Evolutionary conservation across 192 early-diverging fungal species (phyloP).

Genomic region (Entomortierella beljakovae): DNA sequence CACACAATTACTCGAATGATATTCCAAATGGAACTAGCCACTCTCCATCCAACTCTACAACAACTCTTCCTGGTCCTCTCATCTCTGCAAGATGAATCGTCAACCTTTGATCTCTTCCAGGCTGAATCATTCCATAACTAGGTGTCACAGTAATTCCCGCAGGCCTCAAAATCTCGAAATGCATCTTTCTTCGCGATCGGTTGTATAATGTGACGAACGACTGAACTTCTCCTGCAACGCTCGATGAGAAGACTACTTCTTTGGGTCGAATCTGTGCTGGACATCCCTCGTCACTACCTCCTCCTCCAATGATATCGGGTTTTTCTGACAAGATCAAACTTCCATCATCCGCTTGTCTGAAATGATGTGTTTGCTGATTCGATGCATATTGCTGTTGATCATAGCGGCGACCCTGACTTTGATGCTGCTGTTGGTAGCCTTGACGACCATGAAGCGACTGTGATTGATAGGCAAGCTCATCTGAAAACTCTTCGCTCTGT

Average conservation of each 20-base stretch:
- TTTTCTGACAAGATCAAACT: conserved; percentile 18
- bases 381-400: conserved; percentile 16
- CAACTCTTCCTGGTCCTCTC: conserved; percentile 27
- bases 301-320: not conserved
- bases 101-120: conserved; percentile 35
- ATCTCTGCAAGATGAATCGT: conserved; percentile 26
- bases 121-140: conserved; percentile 25
- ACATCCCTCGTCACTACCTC: not conserved
- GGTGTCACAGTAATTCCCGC: conserved; percentile 31
- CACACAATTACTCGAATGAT: conserved; percentile 21
- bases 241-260: conserved; percentile 20
- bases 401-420: not conserved
- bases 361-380: conserved; percentile 23
- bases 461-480: conserved; percentile 17
- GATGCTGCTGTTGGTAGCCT: conserved; percentile 12
- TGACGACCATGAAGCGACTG: not conserved
- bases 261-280: conserved; percentile 44
- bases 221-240: conserved; percentile 19
- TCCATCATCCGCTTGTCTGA: conserved; percentile 35
- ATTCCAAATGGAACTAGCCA: conserved; percentile 28
- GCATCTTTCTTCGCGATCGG: conserved; percentile 30
- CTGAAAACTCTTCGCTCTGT: conserved; percentile 32
- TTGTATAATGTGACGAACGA: conserved; percentile 33
- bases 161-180: conserved; percentile 35
- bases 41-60: conserved; percentile 37